A percentile compares a stretch with the other conserved stretches of the same genome.
These are phyloP conservation scores for Ustilago trichophora DNA, from an alignment of 1,284 basidiomycete species.

Conservation along the genomic window DNA sequence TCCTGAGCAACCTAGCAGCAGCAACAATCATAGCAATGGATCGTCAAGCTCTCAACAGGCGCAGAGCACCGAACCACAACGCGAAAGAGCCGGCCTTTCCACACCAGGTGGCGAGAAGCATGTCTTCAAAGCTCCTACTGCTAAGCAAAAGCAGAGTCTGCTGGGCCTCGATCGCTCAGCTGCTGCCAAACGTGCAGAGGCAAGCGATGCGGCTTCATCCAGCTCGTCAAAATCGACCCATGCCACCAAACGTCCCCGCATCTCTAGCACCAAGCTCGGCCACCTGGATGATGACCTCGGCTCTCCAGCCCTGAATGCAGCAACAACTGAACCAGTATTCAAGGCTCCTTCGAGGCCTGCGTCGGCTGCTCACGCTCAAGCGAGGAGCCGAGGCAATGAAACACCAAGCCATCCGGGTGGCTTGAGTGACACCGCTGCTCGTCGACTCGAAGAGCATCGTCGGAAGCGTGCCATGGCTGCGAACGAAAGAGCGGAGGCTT, in stretches of 20 bases:
- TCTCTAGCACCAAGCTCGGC: constrained; percentile 21
- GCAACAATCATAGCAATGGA: constrained; percentile 11
- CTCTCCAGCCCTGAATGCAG: not conserved
- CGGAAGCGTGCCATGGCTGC: constrained; percentile 29
- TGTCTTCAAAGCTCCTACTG: constrained; percentile 69
- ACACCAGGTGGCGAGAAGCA: constrained; percentile 52
- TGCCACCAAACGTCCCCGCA: constrained; percentile 27
- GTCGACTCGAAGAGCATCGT: constrained; percentile 46
- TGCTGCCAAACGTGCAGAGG: constrained; percentile 75
- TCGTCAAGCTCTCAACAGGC: constrained; percentile 28
- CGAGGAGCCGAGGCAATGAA: constrained; percentile 27
- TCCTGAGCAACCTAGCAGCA: constrained; percentile 6
- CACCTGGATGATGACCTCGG: constrained; percentile 25
- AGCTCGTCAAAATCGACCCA: too few species aligned
- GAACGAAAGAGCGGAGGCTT: constrained; percentile 5
- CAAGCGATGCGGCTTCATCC: too few species aligned
- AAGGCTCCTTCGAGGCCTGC: constrained; percentile 42
- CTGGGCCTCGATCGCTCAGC: constrained; percentile 82
- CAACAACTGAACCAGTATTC: constrained; percentile 20
- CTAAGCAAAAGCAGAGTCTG: constrained; percentile 74
- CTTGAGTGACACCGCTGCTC: constrained; percentile 39
- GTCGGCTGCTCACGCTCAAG: constrained; percentile 16
- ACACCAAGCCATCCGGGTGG: constrained; percentile 56
- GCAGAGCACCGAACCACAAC: constrained; percentile 13
- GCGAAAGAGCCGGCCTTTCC: constrained; percentile 31